Conservation (phyloP, 352 stramenopile genomes). For the Phytophthora litchii region DNA sequence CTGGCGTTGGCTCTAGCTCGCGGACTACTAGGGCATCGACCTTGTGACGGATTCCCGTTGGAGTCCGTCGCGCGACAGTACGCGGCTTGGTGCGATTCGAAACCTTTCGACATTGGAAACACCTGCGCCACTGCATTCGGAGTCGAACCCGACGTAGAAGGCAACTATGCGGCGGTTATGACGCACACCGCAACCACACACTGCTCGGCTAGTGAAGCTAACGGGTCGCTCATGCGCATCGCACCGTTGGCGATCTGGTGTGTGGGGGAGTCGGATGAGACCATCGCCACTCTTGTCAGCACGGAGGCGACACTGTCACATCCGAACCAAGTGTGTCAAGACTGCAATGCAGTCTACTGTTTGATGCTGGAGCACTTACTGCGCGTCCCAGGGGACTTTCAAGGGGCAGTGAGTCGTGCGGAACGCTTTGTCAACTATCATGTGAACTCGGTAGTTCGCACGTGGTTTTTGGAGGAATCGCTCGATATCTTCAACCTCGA, state of each 20-base stretch:
- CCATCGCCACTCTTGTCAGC: slow-evolving; percentile 38
- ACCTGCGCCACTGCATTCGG: slow-evolving; percentile 54
- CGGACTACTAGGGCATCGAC: slow-evolving; percentile 31
- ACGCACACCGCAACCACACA: slow-evolving; percentile 23
- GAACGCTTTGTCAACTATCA: slow-evolving; percentile 42
- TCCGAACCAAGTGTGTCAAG: slow-evolving; percentile 56
- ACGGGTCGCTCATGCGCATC: slow-evolving; percentile 63
- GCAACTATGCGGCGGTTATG: slow-evolving; percentile 35
- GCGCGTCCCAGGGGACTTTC: slow-evolving; percentile 37
- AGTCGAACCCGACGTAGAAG: slow-evolving; percentile 16
- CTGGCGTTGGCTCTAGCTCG: slow-evolving; percentile 51
- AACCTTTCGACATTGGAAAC: slow-evolving; percentile 60
- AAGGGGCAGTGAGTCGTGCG: slow-evolving; percentile 40
- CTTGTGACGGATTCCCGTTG: slow-evolving; percentile 38
- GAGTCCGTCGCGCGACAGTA: slow-evolving; percentile 50
- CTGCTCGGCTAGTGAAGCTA: slow-evolving; percentile 49
- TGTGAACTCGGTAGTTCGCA: slow-evolving; percentile 34
- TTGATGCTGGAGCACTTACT: slow-evolving; percentile 55
- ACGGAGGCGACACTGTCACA: slow-evolving; percentile 56
- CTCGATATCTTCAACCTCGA: slow-evolving; percentile 40
- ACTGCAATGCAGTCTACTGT: slow-evolving; percentile 68
- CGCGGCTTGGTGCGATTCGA: slow-evolving; percentile 36
- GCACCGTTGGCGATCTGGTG: slow-evolving; percentile 52
- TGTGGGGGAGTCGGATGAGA: slow-evolving; percentile 25
- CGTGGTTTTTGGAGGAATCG: slow-evolving; percentile 58